These are phyloP conservation scores for Allium cepa DNA, from an alignment of 106 monocot species.

Conservation along the genomic window DNA sequence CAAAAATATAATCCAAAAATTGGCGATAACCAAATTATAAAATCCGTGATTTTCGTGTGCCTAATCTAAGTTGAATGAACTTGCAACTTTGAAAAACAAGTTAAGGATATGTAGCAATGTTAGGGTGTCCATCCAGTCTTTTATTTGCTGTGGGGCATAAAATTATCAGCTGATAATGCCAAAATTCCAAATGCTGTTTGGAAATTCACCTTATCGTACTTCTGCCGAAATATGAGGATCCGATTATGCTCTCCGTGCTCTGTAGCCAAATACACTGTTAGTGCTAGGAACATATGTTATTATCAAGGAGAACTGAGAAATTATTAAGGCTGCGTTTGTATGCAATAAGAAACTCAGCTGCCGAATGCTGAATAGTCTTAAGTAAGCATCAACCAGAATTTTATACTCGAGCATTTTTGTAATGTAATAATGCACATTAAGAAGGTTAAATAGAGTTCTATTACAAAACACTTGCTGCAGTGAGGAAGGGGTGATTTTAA, in stretches of 20 bases:
- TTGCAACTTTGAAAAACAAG: too few species aligned
- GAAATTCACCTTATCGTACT: constrained; percentile 19
- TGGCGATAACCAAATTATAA: too few species aligned
- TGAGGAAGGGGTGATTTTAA: not conserved
- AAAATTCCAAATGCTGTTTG: not conserved
- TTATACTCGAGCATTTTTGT: not conserved
- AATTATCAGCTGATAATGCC: too few species aligned
- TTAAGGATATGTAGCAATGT: too few species aligned
- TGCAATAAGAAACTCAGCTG: not conserved
- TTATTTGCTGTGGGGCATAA: too few species aligned
- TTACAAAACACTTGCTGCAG: not conserved
- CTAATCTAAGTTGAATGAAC: too few species aligned
- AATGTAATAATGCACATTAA: not conserved
- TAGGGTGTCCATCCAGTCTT: too few species aligned
- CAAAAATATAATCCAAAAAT: too few species aligned
- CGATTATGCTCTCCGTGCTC: constrained; percentile 15
- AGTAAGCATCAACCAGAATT: not conserved
- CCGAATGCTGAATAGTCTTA: not conserved
- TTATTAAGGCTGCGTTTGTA: not conserved
- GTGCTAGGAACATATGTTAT: not conserved
- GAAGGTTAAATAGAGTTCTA: not conserved
- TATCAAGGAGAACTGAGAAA: not conserved
- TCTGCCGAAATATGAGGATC: constrained; percentile 20
- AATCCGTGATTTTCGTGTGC: too few species aligned
- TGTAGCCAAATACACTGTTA: constrained; percentile 5